Evolutionary conservation across 2,329 filamentous ascomycete genomes (phyloP), one percentile per base, ranked within the genome.

Genomic region (Paecilomyces dactylethromorphus): DNA sequence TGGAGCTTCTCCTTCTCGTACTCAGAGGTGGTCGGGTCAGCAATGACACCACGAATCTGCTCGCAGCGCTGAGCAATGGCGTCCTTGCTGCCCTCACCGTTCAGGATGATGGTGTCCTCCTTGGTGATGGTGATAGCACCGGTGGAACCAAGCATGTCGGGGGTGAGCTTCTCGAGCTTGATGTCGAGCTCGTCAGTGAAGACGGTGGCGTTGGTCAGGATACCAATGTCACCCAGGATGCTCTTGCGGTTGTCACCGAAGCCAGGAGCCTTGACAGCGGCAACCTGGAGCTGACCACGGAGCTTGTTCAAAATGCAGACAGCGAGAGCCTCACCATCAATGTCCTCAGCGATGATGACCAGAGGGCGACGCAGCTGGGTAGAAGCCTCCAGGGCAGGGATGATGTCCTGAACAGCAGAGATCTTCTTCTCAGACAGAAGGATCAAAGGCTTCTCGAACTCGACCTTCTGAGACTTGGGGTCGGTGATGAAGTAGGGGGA

Each of bases 1-100:
- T 97, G 94, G 66, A 99, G 91, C 87, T 99, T 99, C 89, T 99
- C 94, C 87, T 97, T 97, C 87, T 99, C 94, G 81, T 99, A 99
- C 74, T 99, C 94, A 54, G 92, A 97, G 65, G 94, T 99, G 69
- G 85, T 88, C 66, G 93, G 89, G 81, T 99, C 94, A 63, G 83
- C 84, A 83, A 97, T 96, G 79, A 97, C 92, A 68, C 93, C 92
- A 68, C 94, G 92, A 79, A 99, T 99, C 84, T 99, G 94, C 82
- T 99, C 94, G 81, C 94, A 97, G 76, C 94, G 90, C 84, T 97
- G 92, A 65, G 90, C 80, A 71, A 99, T 95, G 66, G 84, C 78
- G 74, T 99, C 94, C 85, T 97, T 97, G 87, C 82, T 89, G 65
- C 94, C 94, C 72, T 96, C 92, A 59, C 94, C 94, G 79, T 99